Base-by-base conservation (phyloP, 129 eudicot species). In the Tagetes erecta region DNA sequence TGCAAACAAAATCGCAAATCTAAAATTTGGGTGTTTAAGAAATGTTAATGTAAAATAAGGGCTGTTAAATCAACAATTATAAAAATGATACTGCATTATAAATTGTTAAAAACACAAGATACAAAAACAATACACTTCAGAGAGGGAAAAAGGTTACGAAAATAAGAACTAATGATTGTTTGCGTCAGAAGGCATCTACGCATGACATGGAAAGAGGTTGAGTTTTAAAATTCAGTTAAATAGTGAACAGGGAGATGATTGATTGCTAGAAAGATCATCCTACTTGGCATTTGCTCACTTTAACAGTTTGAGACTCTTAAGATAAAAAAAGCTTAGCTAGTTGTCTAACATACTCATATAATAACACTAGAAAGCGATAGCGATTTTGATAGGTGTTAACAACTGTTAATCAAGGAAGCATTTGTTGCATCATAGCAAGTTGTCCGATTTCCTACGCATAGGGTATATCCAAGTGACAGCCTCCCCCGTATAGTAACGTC, bases 1-100 rank as follows among this genome's bases (percentile, higher is more conserved):
- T 3, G 50, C 68, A 20, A 64, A 50, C 33, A 66, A 41, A 66
- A 50, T 53, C 5, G 50, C n/a, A 72, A 71, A 27, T 84, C 41
- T 2, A 44, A 44, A 44, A 44, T 44, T 20, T 20, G 27, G 27
- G 27, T 0, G 27, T 20, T 20, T 20, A 20, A 20, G 27, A 20
- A 20, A 20, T 20, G 27, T 20, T 20, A 20, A 39, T 11, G 34
- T 8, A 47, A 44, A 47, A 63, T 50, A 74, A 62, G 50, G 42
- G 42, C 33, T 35, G 70, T 20, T 56, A 68, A 14, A 58, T 47
- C 67, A 56, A 73, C 14, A 59, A 41, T 11, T 44, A 73, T 44
- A 42, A 4, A 57, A 31, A 44, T 38, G 40, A 66, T 39, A 39
- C 76, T 20, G 4, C 35, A 53, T 71, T 38, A 31, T 51, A 52